Conservation (phyloP, 2,329 filamentous ascomycete genomes). For the Metarhizium robertsii region DNA sequence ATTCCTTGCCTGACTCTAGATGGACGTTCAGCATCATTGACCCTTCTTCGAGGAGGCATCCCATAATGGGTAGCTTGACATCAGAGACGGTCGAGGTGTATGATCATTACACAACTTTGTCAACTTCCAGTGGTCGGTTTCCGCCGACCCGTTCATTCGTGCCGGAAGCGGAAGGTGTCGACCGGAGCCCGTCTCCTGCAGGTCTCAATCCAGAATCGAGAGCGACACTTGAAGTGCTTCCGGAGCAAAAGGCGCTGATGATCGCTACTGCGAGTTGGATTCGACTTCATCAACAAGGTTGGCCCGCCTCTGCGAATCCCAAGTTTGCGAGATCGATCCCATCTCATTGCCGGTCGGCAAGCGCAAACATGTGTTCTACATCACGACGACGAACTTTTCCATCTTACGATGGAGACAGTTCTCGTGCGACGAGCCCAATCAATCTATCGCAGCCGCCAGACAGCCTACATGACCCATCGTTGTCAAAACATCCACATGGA, state of each 20-base stretch:
- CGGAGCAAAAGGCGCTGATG: slow-evolving; percentile 27
- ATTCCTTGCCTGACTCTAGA: slow-evolving; percentile 34
- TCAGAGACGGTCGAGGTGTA: slow-evolving; percentile 57
- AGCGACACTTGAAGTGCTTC: slow-evolving; percentile 19
- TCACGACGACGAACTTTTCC: slow-evolving; percentile 9
- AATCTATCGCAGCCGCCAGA: not conserved
- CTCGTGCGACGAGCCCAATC: slow-evolving; percentile 4
- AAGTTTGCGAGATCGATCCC: slow-evolving; percentile 16
- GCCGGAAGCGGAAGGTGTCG: slow-evolving; percentile 12
- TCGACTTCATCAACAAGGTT: slow-evolving; percentile 25
- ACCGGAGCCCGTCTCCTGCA: slow-evolving; percentile 12
- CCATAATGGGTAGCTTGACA: slow-evolving; percentile 62
- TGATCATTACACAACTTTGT: slow-evolving; percentile 54
- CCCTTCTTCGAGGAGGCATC: slow-evolving; percentile 58
- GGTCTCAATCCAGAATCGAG: slow-evolving; percentile 18
- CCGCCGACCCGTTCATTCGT: slow-evolving; percentile 32
- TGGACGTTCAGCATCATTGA: slow-evolving; percentile 74
- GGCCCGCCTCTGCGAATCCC: slow-evolving; percentile 22
- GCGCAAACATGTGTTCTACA: not conserved
- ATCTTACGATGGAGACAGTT: slow-evolving; percentile 5
- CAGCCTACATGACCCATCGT: not conserved
- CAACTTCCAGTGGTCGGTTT: slow-evolving; percentile 36
- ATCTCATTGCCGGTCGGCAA: slow-evolving; percentile 15
- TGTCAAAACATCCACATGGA: not conserved
- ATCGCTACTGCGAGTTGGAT: slow-evolving; percentile 29